A percentile compares a stretch with the other conserved stretches of the same genome.
Conservation (phyloP, 1,284 basidiomycete species). For the Apiotrichum domesticum region DNA sequence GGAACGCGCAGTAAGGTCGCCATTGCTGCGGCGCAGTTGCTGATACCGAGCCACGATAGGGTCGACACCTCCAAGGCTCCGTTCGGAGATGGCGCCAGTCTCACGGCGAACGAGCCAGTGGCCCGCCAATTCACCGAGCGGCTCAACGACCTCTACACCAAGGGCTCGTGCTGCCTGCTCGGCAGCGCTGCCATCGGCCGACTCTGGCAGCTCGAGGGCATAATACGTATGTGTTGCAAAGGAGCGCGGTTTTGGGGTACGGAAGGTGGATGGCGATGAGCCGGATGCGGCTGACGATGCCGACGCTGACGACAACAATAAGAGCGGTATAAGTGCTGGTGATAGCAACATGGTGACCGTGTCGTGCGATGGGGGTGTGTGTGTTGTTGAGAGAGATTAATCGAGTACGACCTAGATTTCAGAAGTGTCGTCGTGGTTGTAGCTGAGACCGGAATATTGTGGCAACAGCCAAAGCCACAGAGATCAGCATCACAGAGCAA, state of each 20-base stretch:
- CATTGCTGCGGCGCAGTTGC: constrained; percentile 6
- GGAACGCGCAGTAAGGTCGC: constrained; percentile 51
- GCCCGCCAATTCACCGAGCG: constrained; percentile 72
- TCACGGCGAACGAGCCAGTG: constrained; percentile 75
- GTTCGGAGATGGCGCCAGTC: neutral
- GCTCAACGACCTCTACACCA: constrained; percentile 79
- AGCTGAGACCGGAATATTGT: too few species aligned
- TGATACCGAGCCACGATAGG: constrained; percentile 53
- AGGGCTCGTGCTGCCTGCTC: constrained; percentile 54
- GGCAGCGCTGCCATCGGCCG: constrained; percentile 53
- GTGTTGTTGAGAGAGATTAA: neutral
- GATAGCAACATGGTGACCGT: constrained; percentile 8
- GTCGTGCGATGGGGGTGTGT: neutral
- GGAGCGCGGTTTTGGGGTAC: constrained; percentile 15
- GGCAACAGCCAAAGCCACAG: too few species aligned
- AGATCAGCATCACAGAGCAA: too few species aligned
- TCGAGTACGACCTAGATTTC: too few species aligned
- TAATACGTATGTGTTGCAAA: constrained; percentile 79
- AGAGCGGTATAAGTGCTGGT: constrained; percentile 1
- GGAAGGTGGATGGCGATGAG: neutral
- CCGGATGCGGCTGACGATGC: neutral
- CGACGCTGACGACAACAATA: neutral
- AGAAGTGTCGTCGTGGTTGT: too few species aligned
- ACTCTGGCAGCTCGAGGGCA: constrained; percentile 45
- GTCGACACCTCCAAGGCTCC: constrained; percentile 39